Evolutionary conservation across 2,329 filamentous ascomycete genomes (phyloP).

Genomic region (Paecilomyces sp.): DNA sequence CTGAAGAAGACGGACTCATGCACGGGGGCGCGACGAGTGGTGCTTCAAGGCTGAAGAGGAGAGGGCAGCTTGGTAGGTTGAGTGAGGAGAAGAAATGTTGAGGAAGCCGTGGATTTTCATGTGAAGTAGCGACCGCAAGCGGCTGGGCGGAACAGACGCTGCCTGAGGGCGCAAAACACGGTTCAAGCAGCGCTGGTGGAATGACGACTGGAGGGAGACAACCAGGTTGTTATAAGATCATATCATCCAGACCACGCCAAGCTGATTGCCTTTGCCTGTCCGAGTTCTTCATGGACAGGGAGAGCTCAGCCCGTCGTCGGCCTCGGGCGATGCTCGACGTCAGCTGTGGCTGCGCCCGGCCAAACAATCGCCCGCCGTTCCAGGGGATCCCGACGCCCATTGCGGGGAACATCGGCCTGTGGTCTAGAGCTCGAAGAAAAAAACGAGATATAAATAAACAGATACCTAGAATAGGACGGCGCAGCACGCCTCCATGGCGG

Average conservation of each 20-base stretch:
- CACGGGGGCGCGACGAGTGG: background rate
- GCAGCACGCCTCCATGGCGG: slow-evolving; percentile 22
- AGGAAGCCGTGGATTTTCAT: slow-evolving; percentile 17
- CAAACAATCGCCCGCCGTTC: background rate
- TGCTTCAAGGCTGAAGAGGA: background rate
- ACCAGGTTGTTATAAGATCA: background rate
- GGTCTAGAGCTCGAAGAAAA: background rate
- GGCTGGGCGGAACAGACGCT: slow-evolving; percentile 10
- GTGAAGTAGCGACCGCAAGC: slow-evolving; percentile 21
- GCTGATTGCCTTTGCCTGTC: background rate
- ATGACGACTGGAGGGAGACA: background rate
- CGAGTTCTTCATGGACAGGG: background rate
- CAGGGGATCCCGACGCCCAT: background rate
- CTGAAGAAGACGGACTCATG: background rate
- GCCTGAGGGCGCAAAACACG: background rate
- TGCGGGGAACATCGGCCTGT: background rate
- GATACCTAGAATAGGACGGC: background rate
- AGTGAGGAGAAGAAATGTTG: slow-evolving; percentile 8
- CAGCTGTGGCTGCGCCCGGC: background rate
- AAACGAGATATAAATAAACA: background rate
- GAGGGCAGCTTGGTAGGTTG: background rate
- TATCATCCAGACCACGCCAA: background rate
- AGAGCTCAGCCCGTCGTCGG: background rate
- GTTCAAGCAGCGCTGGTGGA: background rate
- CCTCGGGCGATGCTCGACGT: background rate